Evolutionary conservation across 495 filamentous ascomycete genomes (phyloP).

Genomic region (Penicillium lividum): DNA sequence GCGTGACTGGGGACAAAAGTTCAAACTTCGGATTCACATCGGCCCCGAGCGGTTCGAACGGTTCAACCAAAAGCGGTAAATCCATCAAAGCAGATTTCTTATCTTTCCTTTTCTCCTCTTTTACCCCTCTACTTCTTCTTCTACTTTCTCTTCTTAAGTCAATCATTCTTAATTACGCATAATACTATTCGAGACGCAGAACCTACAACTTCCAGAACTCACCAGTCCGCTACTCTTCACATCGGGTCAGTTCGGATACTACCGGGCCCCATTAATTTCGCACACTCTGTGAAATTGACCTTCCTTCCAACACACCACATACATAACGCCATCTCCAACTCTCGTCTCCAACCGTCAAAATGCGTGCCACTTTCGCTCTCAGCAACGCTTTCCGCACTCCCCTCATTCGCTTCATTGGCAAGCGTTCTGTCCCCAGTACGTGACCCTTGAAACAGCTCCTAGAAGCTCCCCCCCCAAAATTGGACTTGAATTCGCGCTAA

Average conservation of each 20-base stretch:
- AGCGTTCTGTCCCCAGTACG: constrained; percentile 79
- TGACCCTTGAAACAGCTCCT: constrained; percentile 10
- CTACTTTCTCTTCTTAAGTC: background rate
- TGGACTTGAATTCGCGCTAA: constrained; percentile 15
- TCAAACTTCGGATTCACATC: background rate
- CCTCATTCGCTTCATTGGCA: constrained; percentile 90
- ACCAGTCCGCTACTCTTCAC: constrained; percentile 10
- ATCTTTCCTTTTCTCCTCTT: constrained; percentile 14
- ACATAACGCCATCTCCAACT: background rate
- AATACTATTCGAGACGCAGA: background rate
- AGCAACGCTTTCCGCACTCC: constrained; percentile 72
- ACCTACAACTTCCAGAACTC: background rate
- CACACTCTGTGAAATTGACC: constrained; percentile 29
- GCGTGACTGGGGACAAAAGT: background rate
- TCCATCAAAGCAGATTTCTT: constrained; percentile 17
- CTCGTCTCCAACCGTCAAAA: constrained; percentile 32
- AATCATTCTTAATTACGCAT: background rate
- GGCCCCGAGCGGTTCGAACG: constrained; percentile 13
- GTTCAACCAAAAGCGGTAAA: constrained; percentile 25
- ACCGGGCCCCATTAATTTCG: constrained; percentile 35
- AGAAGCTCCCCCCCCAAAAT: constrained; percentile 5
- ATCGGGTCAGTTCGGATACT: constrained; percentile 36
- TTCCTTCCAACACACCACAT: constrained; percentile 17
- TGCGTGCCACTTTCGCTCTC: constrained; percentile 68
- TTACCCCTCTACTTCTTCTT: constrained; percentile 3